phyloP scores from a whole-genome alignment of 371 early-diverging fungal species.

The Scutellospora calospora region DNA sequence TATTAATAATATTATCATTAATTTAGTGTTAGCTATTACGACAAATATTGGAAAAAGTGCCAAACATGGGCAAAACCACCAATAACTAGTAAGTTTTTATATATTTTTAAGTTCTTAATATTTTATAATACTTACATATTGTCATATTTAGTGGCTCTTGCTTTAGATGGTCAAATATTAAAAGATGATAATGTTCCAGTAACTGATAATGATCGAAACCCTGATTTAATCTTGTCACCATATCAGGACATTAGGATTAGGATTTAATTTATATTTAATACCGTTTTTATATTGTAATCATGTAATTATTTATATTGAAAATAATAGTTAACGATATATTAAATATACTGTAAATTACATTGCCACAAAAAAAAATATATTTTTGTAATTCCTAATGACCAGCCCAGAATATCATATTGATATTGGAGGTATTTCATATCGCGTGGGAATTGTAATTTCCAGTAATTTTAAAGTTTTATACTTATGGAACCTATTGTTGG shows the following conservation, averaged over 20 bases:
- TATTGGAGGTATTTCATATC: too few species aligned
- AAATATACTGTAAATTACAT: too few species aligned
- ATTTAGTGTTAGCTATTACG: conserved; percentile 30
- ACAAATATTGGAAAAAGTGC: conserved; percentile 25
- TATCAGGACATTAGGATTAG: background rate
- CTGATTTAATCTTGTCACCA: conserved; percentile 18
- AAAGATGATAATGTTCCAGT: conserved; percentile 25
- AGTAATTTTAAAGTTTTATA: too few species aligned
- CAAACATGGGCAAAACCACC: background rate
- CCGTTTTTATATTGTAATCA: too few species aligned
- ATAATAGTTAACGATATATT: too few species aligned
- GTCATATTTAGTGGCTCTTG: conserved; percentile 29
- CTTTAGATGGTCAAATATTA: conserved; percentile 24
- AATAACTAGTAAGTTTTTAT: conserved; percentile 26
- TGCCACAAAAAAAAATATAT: too few species aligned
- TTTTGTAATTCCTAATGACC: too few species aligned
- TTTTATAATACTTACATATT: background rate
- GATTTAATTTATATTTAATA: too few species aligned
- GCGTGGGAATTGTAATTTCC: too few species aligned
- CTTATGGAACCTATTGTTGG: too few species aligned
- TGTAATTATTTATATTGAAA: too few species aligned
- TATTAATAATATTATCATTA: background rate
- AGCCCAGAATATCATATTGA: too few species aligned
- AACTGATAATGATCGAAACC: conserved; percentile 21
- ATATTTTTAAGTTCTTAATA: background rate